Base-by-base conservation (phyloP, 371 early-diverging fungal genomes). In the Mycotypha africana region DNA sequence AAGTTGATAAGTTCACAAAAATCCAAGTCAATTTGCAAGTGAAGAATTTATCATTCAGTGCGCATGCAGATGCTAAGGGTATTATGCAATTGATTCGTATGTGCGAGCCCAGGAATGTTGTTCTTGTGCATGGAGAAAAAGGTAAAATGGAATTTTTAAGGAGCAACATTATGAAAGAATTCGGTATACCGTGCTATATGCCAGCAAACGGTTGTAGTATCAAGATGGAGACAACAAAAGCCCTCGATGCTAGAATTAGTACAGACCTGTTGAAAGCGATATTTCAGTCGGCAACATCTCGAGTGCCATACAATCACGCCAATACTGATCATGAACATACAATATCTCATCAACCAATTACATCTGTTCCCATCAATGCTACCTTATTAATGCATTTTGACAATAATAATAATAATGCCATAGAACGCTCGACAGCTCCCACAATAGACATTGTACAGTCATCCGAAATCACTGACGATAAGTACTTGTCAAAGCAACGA, bases 51-150 rank as follows among this genome's bases (percentile, higher is more conserved):
- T 95, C 95, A 2, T 99, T 99, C 65, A 93, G 95, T 56, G 99
- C 99, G 0, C 99, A 99, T 43, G 98, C 99, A 1, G 99, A 99
- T 64, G 91, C 95, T 4, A 93, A 93, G 64, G 99, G 99, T 8
- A 98, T 99, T 47, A 78, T 99, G 85, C 91, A 94, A 66, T 70
- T 99, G 24, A 91, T 99, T 42, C 81, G 87, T 1, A 93, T 93
- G 67, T 93, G 92, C 28, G 81, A 84, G 34, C 96, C 99, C 8
- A 76, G 82, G 21, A 91, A 98, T 69, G 97, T 99, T 1, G 89
- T 99, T 22, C 70, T 99, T n/a, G 99, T 99, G 0, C 99, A 99
- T 56, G 99, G 99, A 3, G 99, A 99, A 56, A 87, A 85, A 60
- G 65, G 67, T 8, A 87, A 91, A 45, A 99, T 99, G 98, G 81